Conservation (phyloP, 2,329 filamentous ascomycete species). For the Sclerotinia minor region DNA sequence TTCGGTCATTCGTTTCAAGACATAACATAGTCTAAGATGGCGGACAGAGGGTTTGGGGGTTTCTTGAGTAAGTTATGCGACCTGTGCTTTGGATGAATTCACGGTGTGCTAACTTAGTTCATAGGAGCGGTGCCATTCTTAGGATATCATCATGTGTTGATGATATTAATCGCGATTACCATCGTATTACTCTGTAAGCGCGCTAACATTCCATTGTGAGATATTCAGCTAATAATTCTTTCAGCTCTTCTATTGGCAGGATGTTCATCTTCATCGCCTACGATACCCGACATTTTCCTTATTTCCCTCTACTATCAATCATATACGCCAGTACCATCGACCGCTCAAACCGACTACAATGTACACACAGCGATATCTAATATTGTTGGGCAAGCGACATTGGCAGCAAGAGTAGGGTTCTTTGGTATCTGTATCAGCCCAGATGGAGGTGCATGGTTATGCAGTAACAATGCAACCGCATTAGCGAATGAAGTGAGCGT, state of each 20-base stretch:
- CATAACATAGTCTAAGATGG: conserved; percentile 28
- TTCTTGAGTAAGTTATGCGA: conserved; percentile 40
- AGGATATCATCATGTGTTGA: conserved; percentile 83
- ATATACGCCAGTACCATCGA: conserved; percentile 79
- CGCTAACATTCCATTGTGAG: background rate
- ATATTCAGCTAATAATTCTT: conserved; percentile 29
- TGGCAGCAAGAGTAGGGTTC: conserved; percentile 93
- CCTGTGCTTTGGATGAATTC: background rate
- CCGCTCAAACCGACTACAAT: conserved; percentile 87
- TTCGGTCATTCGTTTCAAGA: conserved; percentile 22
- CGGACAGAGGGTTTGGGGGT: conserved; percentile 35
- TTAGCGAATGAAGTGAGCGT: conserved; percentile 85
- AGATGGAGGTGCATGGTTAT: conserved; percentile 87
- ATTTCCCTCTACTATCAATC: conserved; percentile 91
- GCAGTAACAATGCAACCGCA: conserved; percentile 94
- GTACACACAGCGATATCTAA: conserved; percentile 83
- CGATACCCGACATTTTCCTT: conserved; percentile 95
- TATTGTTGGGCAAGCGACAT: conserved; percentile 79
- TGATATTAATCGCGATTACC: conserved; percentile 91
- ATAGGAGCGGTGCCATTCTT: conserved; percentile 67
- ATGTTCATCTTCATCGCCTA: conserved; percentile 92
- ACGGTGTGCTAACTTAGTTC: conserved; percentile 24
- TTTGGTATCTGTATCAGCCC: conserved; percentile 97
- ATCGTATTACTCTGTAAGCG: conserved; percentile 92
- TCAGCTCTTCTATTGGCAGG: conserved; percentile 86